Evolutionary conservation across 2,329 filamentous ascomycete species (phyloP).

Genomic region (Talaromyces piceae): DNA sequence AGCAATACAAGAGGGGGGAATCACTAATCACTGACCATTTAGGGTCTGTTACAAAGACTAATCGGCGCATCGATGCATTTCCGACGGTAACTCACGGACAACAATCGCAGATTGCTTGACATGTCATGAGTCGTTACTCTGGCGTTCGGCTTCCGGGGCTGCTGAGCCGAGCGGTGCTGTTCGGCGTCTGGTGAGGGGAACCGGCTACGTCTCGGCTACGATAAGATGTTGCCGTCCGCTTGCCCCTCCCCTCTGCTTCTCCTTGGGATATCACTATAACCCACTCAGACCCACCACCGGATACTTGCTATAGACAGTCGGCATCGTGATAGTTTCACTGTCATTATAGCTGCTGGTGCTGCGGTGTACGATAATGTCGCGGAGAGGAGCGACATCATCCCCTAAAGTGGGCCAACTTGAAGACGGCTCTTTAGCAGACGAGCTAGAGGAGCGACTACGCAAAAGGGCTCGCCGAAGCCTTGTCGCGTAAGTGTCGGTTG

Average conservation of each 20-base stretch:
- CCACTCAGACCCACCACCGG: background rate
- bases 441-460: slow-evolving; percentile 7
- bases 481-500: slow-evolving; percentile 9
- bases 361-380: background rate
- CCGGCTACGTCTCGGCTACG: background rate
- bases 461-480: slow-evolving; percentile 11
- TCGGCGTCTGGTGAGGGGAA: background rate
- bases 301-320: background rate
- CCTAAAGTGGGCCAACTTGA: background rate
- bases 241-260: background rate
- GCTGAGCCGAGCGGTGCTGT: background rate
- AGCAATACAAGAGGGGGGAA: background rate
- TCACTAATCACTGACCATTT: background rate
- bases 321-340: background rate
- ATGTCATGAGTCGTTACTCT: background rate
- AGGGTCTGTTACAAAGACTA: background rate
- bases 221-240: background rate
- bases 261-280: background rate
- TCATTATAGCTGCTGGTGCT: background rate
- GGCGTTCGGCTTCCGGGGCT: background rate
- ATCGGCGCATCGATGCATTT: background rate
- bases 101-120: background rate
- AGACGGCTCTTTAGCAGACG: background rate
- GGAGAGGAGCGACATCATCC: background rate
- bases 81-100: background rate